Evolutionary conservation across 2,329 filamentous ascomycete species (phyloP), one percentile per base, ranked within the genome.

Genomic region (Pyricularia pennisetigena): DNA sequence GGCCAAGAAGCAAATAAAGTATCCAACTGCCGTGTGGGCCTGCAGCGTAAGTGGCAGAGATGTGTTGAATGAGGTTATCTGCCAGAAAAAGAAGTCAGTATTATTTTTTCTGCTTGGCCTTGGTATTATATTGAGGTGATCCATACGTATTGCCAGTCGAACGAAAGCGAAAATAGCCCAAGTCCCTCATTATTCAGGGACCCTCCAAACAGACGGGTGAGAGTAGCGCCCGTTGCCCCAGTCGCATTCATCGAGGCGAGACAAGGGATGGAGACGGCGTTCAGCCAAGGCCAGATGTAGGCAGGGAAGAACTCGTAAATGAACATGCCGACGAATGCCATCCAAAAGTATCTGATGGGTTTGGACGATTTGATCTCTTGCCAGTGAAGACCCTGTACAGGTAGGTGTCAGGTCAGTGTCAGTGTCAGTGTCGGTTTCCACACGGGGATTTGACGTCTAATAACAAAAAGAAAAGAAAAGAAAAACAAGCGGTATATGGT

Each of bases 231-330:
- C 41, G 41, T 49, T 8, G 41, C 41, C 16, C 41, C 41, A 0
- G 80, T 84, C 0, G 83, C 79, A 54, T 83, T 78, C 79, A 84
- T 83, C 0, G 84, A 74, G 1, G 84, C 84, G 16, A 86, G 72
- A 69, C 84, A 86, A 0, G 83, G 82, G 9, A 86, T 80, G 0
- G 84, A 86, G 16, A 86, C 75, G 0, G 82, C 82, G 72, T 85
- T 85, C 10, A 86, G 78, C 82, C 82, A 86, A 0, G 83, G 82
- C 67, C 79, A 84, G 59, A 86, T 82, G 68, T 86, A 86, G 2
- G 83, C 82, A 0, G 84, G 84, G 32, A 86, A 79, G 70, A 83
- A 81, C 71, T 86, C 83, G 69, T 82, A 86, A 14, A 78, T 54
- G 14, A 79, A 80, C 81, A 85, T 85, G 72, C 76, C 78, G 0